Base-by-base conservation (phyloP, 306 rosid genomes). In the Abrus pulchellus region DNA sequence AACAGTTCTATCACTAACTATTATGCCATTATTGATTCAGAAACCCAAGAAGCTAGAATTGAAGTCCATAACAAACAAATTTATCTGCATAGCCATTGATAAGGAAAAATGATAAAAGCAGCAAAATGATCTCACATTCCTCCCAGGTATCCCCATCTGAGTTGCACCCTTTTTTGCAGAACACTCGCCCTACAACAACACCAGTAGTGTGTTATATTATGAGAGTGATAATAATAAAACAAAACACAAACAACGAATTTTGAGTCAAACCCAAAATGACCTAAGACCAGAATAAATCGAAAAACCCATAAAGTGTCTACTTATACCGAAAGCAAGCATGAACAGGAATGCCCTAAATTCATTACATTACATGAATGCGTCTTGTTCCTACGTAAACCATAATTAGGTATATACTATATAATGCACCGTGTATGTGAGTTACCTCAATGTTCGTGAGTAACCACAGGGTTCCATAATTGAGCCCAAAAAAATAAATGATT, bases 131-230 rank as follows among this genome's bases (percentile, higher is more conserved):
- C 93, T 94, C 69, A 91, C 99, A 94, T 85, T 90, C 93, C 57
- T 92, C 95, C 95, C 94, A 91, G 4, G 90, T 85, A 6, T 94
- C 97, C 54, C 83, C 94, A 5, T 94, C 97, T 0, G 97, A 32
- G 13, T 78, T 83, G 81, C 97, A 94, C 1, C 99, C 99, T 82
- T 94, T 94, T 72, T 94, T 94, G 97, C 99, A 94, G 88, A 93
- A 94, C 3, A 94, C 94, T 66, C 97, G 74, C 99, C 99, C 97
- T 94, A 56, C 76, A 84, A 79, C 3, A 61, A 83, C 41, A 65
- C 79, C 86, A 38, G 57, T 13, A 45, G 28, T 57, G 29, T 6
- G 33, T 32, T 30, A 48, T 2, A 32, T 9, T 36, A 76, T 9
- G 80, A 14, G 30, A 36, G 43, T n/a, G 30, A 33, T 7, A 45